Evolutionary conservation across 1,284 basidiomycete species (phyloP).

Genomic region (Leccinum olivaceoglutinosum): DNA sequence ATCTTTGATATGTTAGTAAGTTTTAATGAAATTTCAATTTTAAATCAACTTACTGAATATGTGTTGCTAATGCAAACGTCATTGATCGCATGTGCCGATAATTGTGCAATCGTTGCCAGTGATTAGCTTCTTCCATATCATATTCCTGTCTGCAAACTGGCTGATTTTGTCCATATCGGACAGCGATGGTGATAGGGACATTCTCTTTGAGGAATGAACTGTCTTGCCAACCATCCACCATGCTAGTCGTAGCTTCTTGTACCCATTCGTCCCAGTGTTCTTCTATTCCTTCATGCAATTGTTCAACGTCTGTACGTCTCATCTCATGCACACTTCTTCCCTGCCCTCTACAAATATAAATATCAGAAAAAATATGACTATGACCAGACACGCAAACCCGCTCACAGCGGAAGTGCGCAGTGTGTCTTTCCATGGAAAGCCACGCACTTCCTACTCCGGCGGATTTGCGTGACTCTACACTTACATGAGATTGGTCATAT

Average conservation of each 20-base stretch:
- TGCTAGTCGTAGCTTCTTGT: background rate
- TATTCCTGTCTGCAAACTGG: background rate
- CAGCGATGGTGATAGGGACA: background rate
- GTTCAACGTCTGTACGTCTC: background rate
- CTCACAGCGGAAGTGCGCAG: background rate
- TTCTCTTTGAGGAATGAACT: background rate
- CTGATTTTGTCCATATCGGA: background rate
- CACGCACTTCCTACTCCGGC: no score
- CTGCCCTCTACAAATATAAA: background rate
- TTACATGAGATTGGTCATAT: background rate
- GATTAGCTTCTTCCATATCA: background rate
- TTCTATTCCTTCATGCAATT: background rate
- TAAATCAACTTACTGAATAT: conserved; percentile 1
- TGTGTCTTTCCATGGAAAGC: no score
- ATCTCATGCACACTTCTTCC: background rate
- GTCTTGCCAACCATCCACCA: background rate
- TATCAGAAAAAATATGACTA: background rate
- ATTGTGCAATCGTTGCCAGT: background rate
- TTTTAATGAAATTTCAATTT: no score
- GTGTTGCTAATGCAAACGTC: conserved; percentile 4
- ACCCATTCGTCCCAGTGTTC: conserved; percentile 3
- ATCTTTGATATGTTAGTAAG: no score
- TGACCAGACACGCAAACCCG: background rate
- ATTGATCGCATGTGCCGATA: background rate
- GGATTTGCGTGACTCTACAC: background rate